These are phyloP conservation scores for Trametes hirsuta DNA, from an alignment of 1,284 basidiomycete species.

Conservation along the genomic window DNA sequence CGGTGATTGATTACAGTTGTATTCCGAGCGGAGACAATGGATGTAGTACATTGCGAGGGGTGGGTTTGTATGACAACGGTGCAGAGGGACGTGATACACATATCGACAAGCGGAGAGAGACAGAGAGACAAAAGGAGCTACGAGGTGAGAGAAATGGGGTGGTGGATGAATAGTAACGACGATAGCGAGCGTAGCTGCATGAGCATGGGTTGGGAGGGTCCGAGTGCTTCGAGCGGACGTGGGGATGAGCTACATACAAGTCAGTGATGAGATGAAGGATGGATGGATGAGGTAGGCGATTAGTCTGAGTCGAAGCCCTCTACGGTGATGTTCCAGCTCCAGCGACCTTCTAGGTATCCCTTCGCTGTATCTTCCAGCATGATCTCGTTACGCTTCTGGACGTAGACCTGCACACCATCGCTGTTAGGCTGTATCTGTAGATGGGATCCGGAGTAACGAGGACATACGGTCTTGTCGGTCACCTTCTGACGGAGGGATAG, in stretches of 20 bases:
- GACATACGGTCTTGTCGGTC: constrained; percentile 87
- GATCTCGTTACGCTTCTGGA: constrained; percentile 95
- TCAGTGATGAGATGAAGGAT: not conserved
- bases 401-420: constrained; percentile 67
- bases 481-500: constrained; percentile 86
- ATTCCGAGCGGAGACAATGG: too few species aligned
- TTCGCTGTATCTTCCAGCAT: constrained; percentile 92
- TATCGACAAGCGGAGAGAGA: not conserved
- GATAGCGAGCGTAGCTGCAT: not conserved
- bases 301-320: constrained; percentile 56
- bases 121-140: too few species aligned
- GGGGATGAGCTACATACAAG: not conserved
- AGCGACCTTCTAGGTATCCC: constrained; percentile 88
- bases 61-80: not conserved
- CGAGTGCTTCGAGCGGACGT: not conserved
- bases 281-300: not conserved
- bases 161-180: not conserved
- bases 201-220: not conserved
- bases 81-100: not conserved
- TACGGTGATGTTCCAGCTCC: constrained; percentile 73
- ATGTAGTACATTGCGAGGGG: constrained; percentile 11
- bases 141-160: not conserved
- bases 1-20: too few species aligned
- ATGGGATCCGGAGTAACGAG: not conserved
- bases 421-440: not conserved